Conservation (phyloP, 495 filamentous ascomycete species). For the Hyaloscypha finlandica region DNA sequence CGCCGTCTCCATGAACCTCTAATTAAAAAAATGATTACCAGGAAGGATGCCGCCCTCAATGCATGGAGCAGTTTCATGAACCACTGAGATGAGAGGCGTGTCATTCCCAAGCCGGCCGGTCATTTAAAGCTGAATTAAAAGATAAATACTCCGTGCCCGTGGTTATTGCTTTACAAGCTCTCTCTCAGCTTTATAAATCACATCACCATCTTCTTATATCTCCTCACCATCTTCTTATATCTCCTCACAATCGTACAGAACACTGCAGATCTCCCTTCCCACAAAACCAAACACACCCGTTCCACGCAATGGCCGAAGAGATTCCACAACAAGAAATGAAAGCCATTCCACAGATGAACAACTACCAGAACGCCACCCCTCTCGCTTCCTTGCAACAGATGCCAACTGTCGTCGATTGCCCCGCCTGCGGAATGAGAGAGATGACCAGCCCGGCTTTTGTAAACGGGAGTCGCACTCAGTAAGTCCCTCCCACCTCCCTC, state of each 20-base stretch:
- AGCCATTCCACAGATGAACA: not conserved
- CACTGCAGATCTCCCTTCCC: too few species aligned
- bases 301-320: not conserved
- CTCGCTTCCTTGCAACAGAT: not conserved
- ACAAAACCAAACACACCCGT: not conserved
- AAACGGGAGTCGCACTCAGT: constrained; percentile 19
- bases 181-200: too few species aligned
- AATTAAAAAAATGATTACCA: too few species aligned
- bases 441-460: constrained; percentile 16
- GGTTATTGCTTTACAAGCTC: too few species aligned
- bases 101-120: not conserved
- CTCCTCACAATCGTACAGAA: too few species aligned
- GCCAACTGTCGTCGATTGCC: constrained; percentile 12
- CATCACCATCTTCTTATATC: too few species aligned
- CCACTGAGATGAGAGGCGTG: not conserved
- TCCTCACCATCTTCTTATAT: too few species aligned
- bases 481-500: constrained; percentile 7
- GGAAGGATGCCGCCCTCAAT: too few species aligned
- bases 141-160: too few species aligned
- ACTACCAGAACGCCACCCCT: constrained; percentile 3
- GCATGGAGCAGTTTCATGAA: too few species aligned
- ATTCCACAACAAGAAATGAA: not conserved
- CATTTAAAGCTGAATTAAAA: too few species aligned
- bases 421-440: constrained; percentile 3
- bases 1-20: too few species aligned